These are phyloP conservation scores for Ustilago hordei DNA, from an alignment of 1,284 basidiomycete genomes.

Conservation along the genomic window DNA sequence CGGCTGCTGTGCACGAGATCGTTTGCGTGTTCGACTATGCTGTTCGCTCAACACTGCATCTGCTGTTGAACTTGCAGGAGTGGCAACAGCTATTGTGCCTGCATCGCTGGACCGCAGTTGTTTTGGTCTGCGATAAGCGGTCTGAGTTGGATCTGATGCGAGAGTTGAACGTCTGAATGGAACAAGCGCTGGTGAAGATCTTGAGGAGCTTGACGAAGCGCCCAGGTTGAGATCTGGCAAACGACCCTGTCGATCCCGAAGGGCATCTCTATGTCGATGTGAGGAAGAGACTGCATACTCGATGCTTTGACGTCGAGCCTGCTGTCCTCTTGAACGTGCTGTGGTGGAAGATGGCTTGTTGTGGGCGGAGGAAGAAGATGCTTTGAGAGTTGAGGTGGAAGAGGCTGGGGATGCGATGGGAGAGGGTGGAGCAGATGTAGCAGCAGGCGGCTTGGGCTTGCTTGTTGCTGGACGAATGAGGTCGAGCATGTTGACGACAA, in stretches of 20 bases:
- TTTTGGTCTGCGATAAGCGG: constrained; percentile 6
- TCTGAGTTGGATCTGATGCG: constrained; percentile 5
- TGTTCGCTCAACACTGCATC: constrained; percentile 12
- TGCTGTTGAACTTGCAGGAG: constrained; percentile 4
- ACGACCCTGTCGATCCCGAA: neutral
- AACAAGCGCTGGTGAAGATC: constrained; percentile 12
- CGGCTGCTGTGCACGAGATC: constrained; percentile 29
- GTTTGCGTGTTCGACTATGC: constrained; percentile 19
- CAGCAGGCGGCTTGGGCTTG: constrained; percentile 13
- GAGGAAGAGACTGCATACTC: constrained; percentile 36
- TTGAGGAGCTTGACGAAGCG: constrained; percentile 14
- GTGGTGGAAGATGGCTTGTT: constrained; percentile 17
- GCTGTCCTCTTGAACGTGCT: constrained; percentile 46
- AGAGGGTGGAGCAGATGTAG: constrained; percentile 10
- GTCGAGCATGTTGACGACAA: constrained; percentile 27
- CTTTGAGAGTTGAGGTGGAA: constrained; percentile 47
- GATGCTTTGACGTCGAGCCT: constrained; percentile 39
- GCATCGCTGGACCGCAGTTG: constrained; percentile 3
- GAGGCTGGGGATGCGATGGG: constrained; percentile 44
- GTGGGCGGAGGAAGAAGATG: constrained; percentile 23
- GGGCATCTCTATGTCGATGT: constrained; percentile 14
- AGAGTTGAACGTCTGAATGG: constrained; percentile 23
- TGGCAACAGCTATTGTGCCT: neutral
- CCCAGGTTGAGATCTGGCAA: constrained; percentile 8
- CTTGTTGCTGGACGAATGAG: constrained; percentile 31